Evolutionary conservation across 2,329 filamentous ascomycete species (phyloP), one percentile per base, ranked within the genome.

Genomic region (Aspergillus persii): DNA sequence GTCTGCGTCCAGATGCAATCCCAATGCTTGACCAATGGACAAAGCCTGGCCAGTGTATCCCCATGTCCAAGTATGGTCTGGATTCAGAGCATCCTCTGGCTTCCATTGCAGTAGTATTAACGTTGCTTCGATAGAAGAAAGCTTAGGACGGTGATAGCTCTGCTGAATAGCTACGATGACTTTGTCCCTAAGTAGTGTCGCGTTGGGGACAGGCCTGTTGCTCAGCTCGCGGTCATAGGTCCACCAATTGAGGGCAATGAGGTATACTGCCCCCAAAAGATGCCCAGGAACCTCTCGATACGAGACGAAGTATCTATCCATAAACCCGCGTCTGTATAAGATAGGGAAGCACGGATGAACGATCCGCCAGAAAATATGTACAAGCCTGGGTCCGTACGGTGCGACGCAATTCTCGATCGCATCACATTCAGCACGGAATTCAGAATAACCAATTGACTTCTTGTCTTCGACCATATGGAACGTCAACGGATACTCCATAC

Each of bases 31-130:
- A 2, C 44, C 53, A 27, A 56, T 18, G 8, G 46, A 36, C n/a
- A 56, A n/a, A n/a, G 30, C 46, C 29, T 56, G 54, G 9, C 46
- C 46, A 0, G 47, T 50, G 15, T 18, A 54, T 18, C 39, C 39
- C 53, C 53, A 49, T n/a, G 41, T 55, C 44, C 46, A 55, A 1
- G 46, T 55, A 31, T 55, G 46, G 4, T 50, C 53, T 2, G 53
- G 46, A 30, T 50, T 55, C 33, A 56, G 23, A 2, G 47, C 23
- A 33, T 56, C 48, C 7, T 50, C 31, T 18, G 33, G 54, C 31
- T 50, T 56, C 8, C 54, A 51, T 11, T 56, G 47, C 8, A 56
- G 9, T 3, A 56, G 48, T 2, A 51, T 36, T 11, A 56, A 29
- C 9, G 31, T 51, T 8, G 54, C 31, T 11, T 46, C 47, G 4